phyloP scores from a whole-genome alignment of 2,329 filamentous ascomycete genomes.

The Penicillium sp. region DNA sequence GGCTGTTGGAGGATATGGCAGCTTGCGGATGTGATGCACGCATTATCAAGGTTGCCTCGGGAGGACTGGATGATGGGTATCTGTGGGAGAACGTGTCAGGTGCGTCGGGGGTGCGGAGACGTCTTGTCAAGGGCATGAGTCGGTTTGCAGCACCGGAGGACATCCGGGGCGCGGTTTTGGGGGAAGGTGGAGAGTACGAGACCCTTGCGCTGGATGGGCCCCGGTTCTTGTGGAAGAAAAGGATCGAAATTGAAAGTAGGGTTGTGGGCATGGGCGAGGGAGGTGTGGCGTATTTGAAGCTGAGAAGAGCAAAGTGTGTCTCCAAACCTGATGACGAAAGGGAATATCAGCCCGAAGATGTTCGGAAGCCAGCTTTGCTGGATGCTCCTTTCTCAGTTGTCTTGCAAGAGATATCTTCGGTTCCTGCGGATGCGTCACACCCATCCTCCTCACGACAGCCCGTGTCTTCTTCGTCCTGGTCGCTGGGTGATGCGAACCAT shows the following conservation, averaged over 20 bases:
- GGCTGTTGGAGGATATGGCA: slow-evolving; percentile 75
- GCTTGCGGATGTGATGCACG: slow-evolving; percentile 72
- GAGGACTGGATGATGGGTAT: slow-evolving; percentile 72
- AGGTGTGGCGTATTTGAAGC: slow-evolving; percentile 66
- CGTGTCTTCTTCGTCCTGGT: slow-evolving; percentile 3
- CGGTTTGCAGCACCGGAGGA: slow-evolving; percentile 55
- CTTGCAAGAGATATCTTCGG: slow-evolving; percentile 21
- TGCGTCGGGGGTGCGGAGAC: slow-evolving; percentile 33
- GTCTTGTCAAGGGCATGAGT: slow-evolving; percentile 45
- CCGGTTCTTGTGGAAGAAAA: slow-evolving; percentile 61
- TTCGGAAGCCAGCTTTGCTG: slow-evolving; percentile 56
- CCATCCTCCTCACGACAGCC: neutral
- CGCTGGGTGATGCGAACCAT: slow-evolving; percentile 13
- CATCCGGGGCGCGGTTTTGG: slow-evolving; percentile 66
- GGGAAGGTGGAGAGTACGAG: slow-evolving; percentile 95
- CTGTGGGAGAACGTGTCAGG: slow-evolving; percentile 73
- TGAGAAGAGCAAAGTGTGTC: slow-evolving; percentile 54
- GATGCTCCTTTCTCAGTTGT: slow-evolving; percentile 55
- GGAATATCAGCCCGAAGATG: slow-evolving; percentile 19
- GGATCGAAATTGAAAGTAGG: slow-evolving; percentile 57
- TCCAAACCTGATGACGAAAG: slow-evolving; percentile 33
- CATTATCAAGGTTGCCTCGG: slow-evolving; percentile 91
- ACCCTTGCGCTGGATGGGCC: slow-evolving; percentile 84
- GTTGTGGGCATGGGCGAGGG: slow-evolving; percentile 61
- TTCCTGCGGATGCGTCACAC: neutral